Evolutionary conservation across 495 filamentous ascomycete genomes (phyloP).

Genomic region (Penicilliopsis zonata): DNA sequence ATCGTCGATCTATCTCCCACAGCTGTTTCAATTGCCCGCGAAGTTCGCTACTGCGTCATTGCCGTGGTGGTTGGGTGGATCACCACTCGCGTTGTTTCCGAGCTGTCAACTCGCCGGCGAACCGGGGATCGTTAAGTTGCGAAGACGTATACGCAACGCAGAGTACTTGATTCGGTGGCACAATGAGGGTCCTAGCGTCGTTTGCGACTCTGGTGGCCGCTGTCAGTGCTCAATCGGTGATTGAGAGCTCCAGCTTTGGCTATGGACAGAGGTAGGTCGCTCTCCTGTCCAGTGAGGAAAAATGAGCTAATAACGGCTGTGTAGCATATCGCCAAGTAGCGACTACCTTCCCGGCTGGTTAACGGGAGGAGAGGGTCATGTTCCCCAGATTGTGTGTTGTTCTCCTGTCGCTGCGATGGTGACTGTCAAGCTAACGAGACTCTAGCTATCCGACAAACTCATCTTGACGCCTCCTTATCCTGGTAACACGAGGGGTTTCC

Average conservation of each 20-base stretch:
- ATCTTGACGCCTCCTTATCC: constrained; percentile 84
- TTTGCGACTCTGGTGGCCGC: constrained; percentile 39
- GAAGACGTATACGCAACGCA: neutral
- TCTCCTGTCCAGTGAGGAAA: neutral
- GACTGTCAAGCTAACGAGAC: neutral
- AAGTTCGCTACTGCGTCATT: constrained; percentile 34
- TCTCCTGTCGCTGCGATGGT: neutral
- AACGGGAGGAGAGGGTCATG: constrained; percentile 56
- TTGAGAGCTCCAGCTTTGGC: constrained; percentile 68
- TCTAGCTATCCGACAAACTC: constrained; percentile 73
- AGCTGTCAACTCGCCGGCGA: constrained; percentile 24
- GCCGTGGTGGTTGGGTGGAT: constrained; percentile 39
- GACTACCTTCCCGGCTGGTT: constrained; percentile 52
- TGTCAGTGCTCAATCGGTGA: constrained; percentile 47
- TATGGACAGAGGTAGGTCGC: constrained; percentile 46
- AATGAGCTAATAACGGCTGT: constrained; percentile 2
- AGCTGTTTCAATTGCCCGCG: constrained; percentile 29
- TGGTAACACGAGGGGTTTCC: constrained; percentile 70
- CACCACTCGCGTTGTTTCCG: constrained; percentile 31
- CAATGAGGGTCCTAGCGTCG: constrained; percentile 26
- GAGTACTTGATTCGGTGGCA: constrained; percentile 9
- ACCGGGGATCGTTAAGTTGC: constrained; percentile 17
- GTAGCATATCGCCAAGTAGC: constrained; percentile 43
- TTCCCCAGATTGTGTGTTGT: constrained; percentile 46
- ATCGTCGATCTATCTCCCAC: constrained; percentile 35